Evolutionary conservation across 176 grass and related monocot genomes (phyloP).

Genomic region (Coix lacrymajobi): DNA sequence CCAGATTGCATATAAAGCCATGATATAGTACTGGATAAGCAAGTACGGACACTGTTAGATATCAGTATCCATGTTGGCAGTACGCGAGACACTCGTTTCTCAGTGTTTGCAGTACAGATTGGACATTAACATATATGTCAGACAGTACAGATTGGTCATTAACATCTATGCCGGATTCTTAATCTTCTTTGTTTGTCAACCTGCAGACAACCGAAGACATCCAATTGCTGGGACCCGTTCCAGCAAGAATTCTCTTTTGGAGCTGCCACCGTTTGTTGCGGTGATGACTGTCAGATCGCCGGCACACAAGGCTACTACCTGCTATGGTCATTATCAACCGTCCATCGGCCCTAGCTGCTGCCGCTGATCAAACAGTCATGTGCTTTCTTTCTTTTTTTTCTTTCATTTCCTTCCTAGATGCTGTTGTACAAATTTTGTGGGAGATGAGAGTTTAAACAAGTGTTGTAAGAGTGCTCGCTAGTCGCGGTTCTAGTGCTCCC

Average conservation of each 20-base stretch:
- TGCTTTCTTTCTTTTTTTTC: background rate
- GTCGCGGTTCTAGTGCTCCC: background rate
- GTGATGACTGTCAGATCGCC: background rate
- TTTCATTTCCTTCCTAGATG: background rate
- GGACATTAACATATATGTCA: background rate
- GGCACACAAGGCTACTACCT: background rate
- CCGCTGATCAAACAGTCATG: conserved; percentile 5
- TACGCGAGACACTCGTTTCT: background rate
- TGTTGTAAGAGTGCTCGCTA: conserved; percentile 7
- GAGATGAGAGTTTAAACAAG: conserved; percentile 21
- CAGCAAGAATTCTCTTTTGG: background rate
- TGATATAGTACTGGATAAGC: background rate
- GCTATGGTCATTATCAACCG: background rate
- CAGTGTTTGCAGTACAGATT: background rate
- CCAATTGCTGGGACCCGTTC: background rate
- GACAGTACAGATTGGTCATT: background rate
- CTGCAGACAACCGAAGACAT: conserved; percentile 24
- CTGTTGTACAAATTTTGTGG: conserved; percentile 33
- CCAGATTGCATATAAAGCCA: background rate
- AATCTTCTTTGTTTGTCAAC: conserved; percentile 12
- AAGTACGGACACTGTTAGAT: background rate
- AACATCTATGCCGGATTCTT: background rate
- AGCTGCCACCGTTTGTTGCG: background rate
- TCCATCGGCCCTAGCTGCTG: background rate
- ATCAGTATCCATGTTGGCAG: background rate